Evolutionary conservation across 2,329 filamentous ascomycete species (phyloP).

Genomic region (Epichloe sylvatica): DNA sequence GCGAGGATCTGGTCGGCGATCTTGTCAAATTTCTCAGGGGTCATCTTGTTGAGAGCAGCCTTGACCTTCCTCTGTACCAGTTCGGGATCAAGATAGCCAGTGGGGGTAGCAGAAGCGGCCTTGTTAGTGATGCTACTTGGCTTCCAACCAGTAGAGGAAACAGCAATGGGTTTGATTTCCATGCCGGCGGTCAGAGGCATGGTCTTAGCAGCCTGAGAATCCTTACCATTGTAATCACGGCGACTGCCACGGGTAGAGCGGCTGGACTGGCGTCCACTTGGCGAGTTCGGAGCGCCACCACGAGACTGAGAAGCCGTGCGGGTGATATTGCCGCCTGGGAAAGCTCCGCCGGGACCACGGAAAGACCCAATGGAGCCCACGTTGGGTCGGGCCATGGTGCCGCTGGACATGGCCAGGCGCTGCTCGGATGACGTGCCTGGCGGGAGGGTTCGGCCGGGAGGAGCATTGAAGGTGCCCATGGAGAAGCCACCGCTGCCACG

Average conservation of each 20-base stretch:
- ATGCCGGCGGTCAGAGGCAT: conserved; percentile 83
- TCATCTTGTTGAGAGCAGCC: conserved; percentile 98
- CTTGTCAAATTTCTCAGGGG: conserved; percentile 94
- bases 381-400: conserved; percentile 31
- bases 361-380: conserved; percentile 29
- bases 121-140: conserved; percentile 52
- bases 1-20: conserved; percentile 85
- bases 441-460: conserved; percentile 44
- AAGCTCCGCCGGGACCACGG: conserved; percentile 35
- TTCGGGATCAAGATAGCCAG: conserved; percentile 63
- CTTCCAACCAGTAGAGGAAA: conserved; percentile 76
- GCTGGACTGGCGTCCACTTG: conserved; percentile 46
- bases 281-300: conserved; percentile 54
- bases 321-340: conserved; percentile 51
- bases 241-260: conserved; percentile 52
- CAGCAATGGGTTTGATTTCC: conserved; percentile 66
- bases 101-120: conserved; percentile 20
- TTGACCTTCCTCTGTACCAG: conserved; percentile 98
- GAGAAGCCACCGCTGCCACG: conserved; percentile 35
- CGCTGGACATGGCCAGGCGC: conserved; percentile 54
- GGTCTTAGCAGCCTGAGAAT: conserved; percentile 61
- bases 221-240: conserved; percentile 43
- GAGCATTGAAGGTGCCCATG: conserved; percentile 58
- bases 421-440: conserved; percentile 65
- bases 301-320: conserved; percentile 48